phyloP scores from a whole-genome alignment of 192 early-diverging fungal species.

The Chytriomyces confervae region DNA sequence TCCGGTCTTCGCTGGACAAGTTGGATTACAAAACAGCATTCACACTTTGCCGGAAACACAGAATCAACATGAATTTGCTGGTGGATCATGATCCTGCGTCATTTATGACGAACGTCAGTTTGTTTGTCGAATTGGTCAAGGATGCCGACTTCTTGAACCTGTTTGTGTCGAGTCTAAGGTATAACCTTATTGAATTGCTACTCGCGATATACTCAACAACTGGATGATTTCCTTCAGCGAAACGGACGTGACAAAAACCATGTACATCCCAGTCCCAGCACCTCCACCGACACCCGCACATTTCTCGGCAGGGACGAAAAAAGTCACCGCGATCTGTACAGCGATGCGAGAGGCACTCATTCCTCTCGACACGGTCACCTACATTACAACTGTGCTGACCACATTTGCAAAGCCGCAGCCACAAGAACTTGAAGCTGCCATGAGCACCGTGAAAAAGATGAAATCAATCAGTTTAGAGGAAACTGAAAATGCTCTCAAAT shows the following conservation, averaged over 20 bases:
- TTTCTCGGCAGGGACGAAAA: constrained; percentile 39
- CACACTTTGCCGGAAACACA: constrained; percentile 80
- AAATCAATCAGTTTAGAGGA: constrained; percentile 61
- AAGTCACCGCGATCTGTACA: constrained; percentile 79
- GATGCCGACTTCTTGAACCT: constrained; percentile 89
- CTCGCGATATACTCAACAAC: background rate
- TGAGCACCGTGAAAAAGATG: constrained; percentile 69
- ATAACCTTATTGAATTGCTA: constrained; percentile 12
- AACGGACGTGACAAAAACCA: constrained; percentile 76
- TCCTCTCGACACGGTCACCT: constrained; percentile 49
- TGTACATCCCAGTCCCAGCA: constrained; percentile 62
- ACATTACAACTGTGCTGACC: constrained; percentile 83
- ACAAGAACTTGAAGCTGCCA: constrained; percentile 80
- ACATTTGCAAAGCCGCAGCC: constrained; percentile 82
- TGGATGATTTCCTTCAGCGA: background rate
- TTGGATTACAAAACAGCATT: constrained; percentile 83
- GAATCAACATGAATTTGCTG: constrained; percentile 93
- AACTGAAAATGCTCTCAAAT: constrained; percentile 87
- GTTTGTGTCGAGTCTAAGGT: constrained; percentile 78
- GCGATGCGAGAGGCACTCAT: constrained; percentile 69
- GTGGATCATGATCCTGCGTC: constrained; percentile 75
- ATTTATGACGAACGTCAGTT: constrained; percentile 70
- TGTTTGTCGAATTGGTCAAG: constrained; percentile 78
- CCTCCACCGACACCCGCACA: background rate
- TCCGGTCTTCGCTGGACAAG: constrained; percentile 17